Evolutionary conservation across 257 asterid species (phyloP), one percentile per base, ranked within the genome.

Genomic region (Oldenlandia corymbosa): DNA sequence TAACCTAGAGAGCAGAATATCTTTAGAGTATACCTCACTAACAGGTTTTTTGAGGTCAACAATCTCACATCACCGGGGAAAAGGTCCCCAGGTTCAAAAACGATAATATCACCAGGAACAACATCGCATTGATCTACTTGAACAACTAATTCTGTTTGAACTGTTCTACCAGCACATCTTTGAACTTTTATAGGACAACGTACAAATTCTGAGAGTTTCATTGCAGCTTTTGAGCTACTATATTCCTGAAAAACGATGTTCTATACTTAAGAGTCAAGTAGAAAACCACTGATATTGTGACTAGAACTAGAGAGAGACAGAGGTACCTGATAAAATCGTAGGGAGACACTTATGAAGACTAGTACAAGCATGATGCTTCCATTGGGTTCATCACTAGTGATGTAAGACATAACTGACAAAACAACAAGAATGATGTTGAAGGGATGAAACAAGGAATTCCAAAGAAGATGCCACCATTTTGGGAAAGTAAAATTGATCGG

Each of bases 331-430:
- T 53, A 70, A 59, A 70, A 70, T 64, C 75, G 56, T 37, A 70
- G 65, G 48, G 63, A 70, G 45, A 70, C 75, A 18, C 75, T 70
- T 43, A 62, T 63, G 46, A 70, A 34, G 63, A 70, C 75, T 36
- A 70, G 62, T 28, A 58, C 58, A 17, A 70, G 69, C 75, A 70
- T 63, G 70, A 63, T 62, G 68, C 74, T 54, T 11, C 75, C 75
- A 47, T 62, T 70, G 14, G 69, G 69, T 51, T 43, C 21, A 48
- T 70, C 75, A 18, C 51, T 55, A 32, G 75, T 23, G 18, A 70
- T 70, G 59, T 63, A 70, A 63, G 70, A 70, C 36, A 63, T 31
- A 43, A 34, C 52, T 43, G 75, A 52, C 27, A 70, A 57, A 39
- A 63, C 57, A 46, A 70, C 47, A 9, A 70, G 69, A 10, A 70